Evolutionary conservation across 345 rosid genomes (phyloP), one percentile per base, ranked within the genome.

Genomic region (Orychophragmus violaceus): DNA sequence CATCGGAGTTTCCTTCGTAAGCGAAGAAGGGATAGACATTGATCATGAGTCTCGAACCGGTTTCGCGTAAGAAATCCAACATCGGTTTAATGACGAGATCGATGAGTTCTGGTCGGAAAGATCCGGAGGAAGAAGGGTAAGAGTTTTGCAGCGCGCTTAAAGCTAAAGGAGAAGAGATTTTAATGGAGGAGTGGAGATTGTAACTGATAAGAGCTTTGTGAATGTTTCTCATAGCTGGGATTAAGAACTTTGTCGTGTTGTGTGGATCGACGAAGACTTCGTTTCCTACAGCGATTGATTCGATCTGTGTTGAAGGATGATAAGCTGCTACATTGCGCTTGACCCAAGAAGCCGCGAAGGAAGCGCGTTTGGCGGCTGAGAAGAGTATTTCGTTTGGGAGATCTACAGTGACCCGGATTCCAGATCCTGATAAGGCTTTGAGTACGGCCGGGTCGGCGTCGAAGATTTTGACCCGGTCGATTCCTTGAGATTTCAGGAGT

Each of bases 11-110:
- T 1, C 88, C 79, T 81, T 90, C 99, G 74, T 82, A 94, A 2
- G 97, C 99, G 72, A 94, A 94, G 78, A 87, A 94, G 0, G 99
- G 99, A 41, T 94, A 94, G 1, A 87, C 96, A 24, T 94, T 94
- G 1, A 90, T 84, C 99, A 94, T 94, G 24, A 94, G 95, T 13
- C 56, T 81, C 0, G 99, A 94, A 29, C 96, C 96, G 12, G 99
- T 94, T 74, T 87, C 81, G 0, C 95, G 93, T 44, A 94, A 86
- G 82, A 94, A 90, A 7, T 82, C 84, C 5, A 94, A 14, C 91
- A 94, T 73, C 4, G 99, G 99, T 58, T 77, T 80, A 24, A 94
- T 84, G 22, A 88, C 90, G n/a, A 82, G 55, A 12, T 87, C 91
- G 3, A 90, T 28, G 1, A 94, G 77, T 30, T 90, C 95, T 18